Base-by-base conservation (phyloP, 1,284 basidiomycete genomes). In the Fomes fomentarius region DNA sequence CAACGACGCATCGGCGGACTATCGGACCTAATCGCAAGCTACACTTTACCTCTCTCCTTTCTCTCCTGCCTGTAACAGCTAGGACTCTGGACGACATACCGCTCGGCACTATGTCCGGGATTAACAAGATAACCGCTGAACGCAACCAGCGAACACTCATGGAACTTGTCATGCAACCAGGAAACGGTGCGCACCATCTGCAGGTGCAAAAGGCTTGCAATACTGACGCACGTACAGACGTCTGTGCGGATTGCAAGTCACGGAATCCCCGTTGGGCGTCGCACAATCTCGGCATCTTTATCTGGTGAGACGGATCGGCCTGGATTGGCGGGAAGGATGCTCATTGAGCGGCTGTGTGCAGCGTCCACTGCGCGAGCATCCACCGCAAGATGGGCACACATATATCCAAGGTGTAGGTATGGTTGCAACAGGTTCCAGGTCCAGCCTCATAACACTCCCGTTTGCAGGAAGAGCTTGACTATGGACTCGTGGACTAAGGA, bases 361-460 rank as follows among this genome's bases (percentile, higher is more conserved):
- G 92, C 64, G 78, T 93, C 38, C 82, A 81, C 63, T 95, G 93
- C 68, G 93, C 92, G 26, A 89, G 89, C 60, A 85, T 94, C 44
- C 93, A 95, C 71, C 81, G 93, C 54, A 94, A 94, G 77, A 89
- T 95, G 60, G 93, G 93, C 14, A 93, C 91, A 8, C 91, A 93
- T 68, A 76, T 93, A 58, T 83, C 87, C 3, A 92, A 93, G 82
- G 87, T 93, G 90, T 92, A 74, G 63, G 82, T 77, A 52, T 50
- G 70, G 63, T 21, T 17, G 37, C 21, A 28, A 25, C 37, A 41
- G 37, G 50, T 42, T 44, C 25, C 34, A 35, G 38, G 30, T 42
- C 15, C 34, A 31, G 34, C 42, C 34, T 50, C 14, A 14, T 53
- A 19, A 35, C 26, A 48, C 41, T 46, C 38, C 11, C 26, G 4